Percentiles rank a stretch among this genome's conserved stretches.
phyloP scores from a whole-genome alignment of 1,139 yeast species.

The Magnusiomyces suaveolens region DNA sequence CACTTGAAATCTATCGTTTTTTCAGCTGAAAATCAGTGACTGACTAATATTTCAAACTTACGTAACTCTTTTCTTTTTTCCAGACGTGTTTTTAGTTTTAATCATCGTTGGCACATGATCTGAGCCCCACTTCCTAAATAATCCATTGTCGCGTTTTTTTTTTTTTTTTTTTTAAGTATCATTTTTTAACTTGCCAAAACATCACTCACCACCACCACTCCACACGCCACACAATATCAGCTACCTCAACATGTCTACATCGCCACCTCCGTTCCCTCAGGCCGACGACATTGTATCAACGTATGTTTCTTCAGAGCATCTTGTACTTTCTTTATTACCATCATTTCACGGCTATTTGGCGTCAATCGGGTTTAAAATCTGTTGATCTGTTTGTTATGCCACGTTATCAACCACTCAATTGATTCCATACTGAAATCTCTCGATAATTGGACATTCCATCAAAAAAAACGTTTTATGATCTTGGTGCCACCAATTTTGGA shows the following conservation, averaged over 20 bases:
- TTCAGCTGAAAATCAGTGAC: too few species aligned
- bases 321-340: neutral
- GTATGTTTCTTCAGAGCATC: constrained; percentile 3
- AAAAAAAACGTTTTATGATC: too few species aligned
- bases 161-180: neutral
- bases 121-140: neutral
- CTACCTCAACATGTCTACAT: neutral
- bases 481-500: too few species aligned
- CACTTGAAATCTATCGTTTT: too few species aligned
- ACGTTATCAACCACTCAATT: too few species aligned
- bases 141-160: neutral
- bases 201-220: neutral
- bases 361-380: neutral
- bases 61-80: too few species aligned
- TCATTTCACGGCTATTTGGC: neutral
- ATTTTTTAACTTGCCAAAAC: neutral
- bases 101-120: too few species aligned
- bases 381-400: neutral
- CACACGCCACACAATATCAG: neutral
- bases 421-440: too few species aligned
- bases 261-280: constrained; percentile 3
- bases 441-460: too few species aligned
- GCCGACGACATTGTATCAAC: constrained; percentile 1
- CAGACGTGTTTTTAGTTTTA: too few species aligned
- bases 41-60: too few species aligned